Percentiles rank a stretch among this genome's conserved stretches.
phyloP scores from a whole-genome alignment of 257 asterid species.

The Solanum sejunctum region DNA sequence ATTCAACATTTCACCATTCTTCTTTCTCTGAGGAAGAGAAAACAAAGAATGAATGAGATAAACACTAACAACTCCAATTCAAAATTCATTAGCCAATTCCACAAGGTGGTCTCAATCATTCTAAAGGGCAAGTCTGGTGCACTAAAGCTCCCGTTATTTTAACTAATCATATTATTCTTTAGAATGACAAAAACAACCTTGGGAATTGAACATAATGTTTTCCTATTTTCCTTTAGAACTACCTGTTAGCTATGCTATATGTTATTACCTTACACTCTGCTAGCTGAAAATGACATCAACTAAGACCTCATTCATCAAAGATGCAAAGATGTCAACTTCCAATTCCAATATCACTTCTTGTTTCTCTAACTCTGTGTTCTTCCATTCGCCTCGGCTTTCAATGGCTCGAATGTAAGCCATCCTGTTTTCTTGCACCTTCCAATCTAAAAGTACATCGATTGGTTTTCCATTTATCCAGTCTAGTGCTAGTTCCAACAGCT shows the following conservation, averaged over 20 bases:
- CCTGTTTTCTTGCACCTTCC: conserved; percentile 44
- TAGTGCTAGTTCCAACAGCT: conserved; percentile 20
- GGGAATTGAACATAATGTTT: neutral
- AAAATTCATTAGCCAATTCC: neutral
- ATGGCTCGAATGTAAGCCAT: conserved; percentile 41
- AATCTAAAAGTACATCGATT: conserved; percentile 10
- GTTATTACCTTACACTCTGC: neutral
- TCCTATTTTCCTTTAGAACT: neutral
- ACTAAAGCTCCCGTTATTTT: neutral
- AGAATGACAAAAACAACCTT: conserved; percentile 22
- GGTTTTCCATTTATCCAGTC: conserved; percentile 41
- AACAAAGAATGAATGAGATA: neutral
- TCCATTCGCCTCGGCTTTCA: conserved; percentile 62
- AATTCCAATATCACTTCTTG: conserved; percentile 38
- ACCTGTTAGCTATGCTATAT: neutral
- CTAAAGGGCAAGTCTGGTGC: too few relatives aligned
- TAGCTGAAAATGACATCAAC: conserved; percentile 8
- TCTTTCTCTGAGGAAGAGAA: neutral
- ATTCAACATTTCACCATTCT: conserved; percentile 4
- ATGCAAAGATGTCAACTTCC: conserved; percentile 38
- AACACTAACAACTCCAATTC: neutral
- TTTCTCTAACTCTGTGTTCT: conserved; percentile 25
- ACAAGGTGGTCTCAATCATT: conserved; percentile 2
- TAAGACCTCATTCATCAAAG: conserved; percentile 38
- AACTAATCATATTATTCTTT: neutral